A percentile compares a stretch with the other conserved stretches of the same genome.
Evolutionary conservation across 257 asterid genomes (phyloP).

Genomic region (Solanum phureja): DNA sequence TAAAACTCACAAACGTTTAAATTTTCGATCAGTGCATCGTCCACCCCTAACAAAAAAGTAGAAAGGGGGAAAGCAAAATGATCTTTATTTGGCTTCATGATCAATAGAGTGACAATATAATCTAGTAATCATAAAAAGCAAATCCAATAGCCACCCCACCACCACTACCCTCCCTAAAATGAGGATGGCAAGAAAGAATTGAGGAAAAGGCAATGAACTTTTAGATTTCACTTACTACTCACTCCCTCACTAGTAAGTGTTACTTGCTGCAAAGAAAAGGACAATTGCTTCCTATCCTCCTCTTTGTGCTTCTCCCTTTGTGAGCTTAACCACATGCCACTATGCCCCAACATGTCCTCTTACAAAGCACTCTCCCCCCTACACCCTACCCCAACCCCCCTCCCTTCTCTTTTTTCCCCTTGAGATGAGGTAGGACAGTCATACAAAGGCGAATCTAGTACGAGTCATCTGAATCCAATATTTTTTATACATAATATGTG

Average conservation of each 20-base stretch:
- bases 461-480: neutral
- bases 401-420: neutral
- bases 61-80: neutral
- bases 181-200: neutral
- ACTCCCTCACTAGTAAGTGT: neutral
- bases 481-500: neutral
- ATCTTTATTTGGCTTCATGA: neutral
- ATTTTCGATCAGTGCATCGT: neutral
- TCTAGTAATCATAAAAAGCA: neutral
- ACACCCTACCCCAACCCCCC: neutral
- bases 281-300: conserved; percentile 13
- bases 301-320: neutral
- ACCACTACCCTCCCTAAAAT: neutral
- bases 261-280: conserved; percentile 9
- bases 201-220: neutral
- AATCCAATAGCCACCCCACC: neutral
- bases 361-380: neutral
- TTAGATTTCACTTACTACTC: neutral
- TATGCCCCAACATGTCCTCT: conserved; percentile 1
- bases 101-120: neutral
- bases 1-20: neutral
- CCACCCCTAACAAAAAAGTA: neutral
- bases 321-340: conserved; percentile 14
- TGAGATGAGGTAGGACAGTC: neutral
- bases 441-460: neutral